These are phyloP conservation scores for Posidonia oceanica DNA, from an alignment of 116 monocot genomes.

Conservation along the genomic window DNA sequence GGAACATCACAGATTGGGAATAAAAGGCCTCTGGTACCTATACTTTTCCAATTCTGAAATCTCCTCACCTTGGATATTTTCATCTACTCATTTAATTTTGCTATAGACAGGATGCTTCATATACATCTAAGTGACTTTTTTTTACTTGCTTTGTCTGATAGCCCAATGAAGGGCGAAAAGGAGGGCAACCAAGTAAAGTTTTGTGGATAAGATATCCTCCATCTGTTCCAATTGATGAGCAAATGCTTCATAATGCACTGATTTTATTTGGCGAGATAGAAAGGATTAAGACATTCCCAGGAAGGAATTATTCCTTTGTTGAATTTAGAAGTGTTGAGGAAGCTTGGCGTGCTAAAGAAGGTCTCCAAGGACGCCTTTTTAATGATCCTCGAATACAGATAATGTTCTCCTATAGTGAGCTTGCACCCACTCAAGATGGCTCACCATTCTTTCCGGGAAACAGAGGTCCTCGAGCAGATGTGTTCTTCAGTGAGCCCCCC, in stretches of 20 bases:
- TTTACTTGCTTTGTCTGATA: conserved; percentile 2
- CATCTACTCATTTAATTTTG: background rate
- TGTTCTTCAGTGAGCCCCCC: conserved; percentile 33
- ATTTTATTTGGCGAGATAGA: conserved; percentile 92
- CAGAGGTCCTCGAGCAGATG: conserved; percentile 25
- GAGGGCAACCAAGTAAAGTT: conserved; percentile 58
- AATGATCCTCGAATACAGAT: conserved; percentile 87
- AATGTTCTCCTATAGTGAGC: conserved; percentile 45
- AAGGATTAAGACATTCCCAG: conserved; percentile 51
- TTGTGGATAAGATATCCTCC: conserved; percentile 77
- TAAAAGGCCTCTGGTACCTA: conserved; percentile 18
- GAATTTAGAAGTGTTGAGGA: conserved; percentile 89
- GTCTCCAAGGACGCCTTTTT: conserved; percentile 83
- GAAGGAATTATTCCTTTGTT: conserved; percentile 53
- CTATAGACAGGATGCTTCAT: background rate
- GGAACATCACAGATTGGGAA: conserved; percentile 28
- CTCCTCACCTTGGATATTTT: background rate
- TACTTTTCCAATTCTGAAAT: background rate
- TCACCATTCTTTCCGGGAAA: conserved; percentile 20
- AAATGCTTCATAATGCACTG: conserved; percentile 86
- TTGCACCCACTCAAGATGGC: conserved; percentile 18
- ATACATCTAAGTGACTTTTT: background rate
- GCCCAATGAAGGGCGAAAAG: conserved; percentile 15
- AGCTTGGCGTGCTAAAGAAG: conserved; percentile 85
- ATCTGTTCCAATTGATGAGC: conserved; percentile 55